These are phyloP conservation scores for Tetradesmus obliquus DNA, from an alignment of 139 green algal species.

Conservation along the genomic window DNA sequence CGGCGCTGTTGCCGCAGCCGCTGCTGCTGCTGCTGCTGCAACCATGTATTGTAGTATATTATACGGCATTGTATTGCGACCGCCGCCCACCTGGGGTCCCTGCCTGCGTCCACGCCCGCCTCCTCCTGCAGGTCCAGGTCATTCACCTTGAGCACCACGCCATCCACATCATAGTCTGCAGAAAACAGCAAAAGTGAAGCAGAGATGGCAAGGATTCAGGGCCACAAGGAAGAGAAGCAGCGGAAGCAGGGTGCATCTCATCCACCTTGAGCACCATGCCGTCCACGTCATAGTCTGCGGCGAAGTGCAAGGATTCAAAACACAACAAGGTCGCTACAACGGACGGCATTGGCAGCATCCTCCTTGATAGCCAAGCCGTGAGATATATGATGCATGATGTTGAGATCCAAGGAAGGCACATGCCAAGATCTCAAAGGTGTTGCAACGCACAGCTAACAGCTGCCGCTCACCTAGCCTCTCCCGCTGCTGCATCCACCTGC, in stretches of 20 bases:
- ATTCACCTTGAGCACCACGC: conserved; percentile 69
- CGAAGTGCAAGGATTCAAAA: too few relatives aligned
- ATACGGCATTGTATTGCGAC: too few relatives aligned
- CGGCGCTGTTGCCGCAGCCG: neutral
- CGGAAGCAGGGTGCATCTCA: neutral
- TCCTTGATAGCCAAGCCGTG: too few relatives aligned
- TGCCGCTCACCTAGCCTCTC: conserved; percentile 40
- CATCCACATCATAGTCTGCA: conserved; percentile 67
- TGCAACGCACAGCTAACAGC: neutral
- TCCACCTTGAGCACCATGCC: neutral
- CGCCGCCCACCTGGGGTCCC: neutral
- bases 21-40: neutral
- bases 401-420: too few relatives aligned
- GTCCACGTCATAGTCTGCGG: neutral
- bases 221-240: neutral
- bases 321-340: too few relatives aligned
- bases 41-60: too few relatives aligned
- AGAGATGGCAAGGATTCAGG: neutral
- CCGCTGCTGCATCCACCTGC: conserved; percentile 55
- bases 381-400: too few relatives aligned
- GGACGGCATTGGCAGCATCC: too few relatives aligned
- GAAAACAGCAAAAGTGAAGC: neutral
- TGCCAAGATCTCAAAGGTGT: too few relatives aligned
- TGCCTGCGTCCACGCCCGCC: conserved; percentile 32
- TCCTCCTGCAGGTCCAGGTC: conserved; percentile 31